Base-by-base conservation (phyloP, 768 basidiomycete genomes). In the Termitomyces sp. region DNA sequence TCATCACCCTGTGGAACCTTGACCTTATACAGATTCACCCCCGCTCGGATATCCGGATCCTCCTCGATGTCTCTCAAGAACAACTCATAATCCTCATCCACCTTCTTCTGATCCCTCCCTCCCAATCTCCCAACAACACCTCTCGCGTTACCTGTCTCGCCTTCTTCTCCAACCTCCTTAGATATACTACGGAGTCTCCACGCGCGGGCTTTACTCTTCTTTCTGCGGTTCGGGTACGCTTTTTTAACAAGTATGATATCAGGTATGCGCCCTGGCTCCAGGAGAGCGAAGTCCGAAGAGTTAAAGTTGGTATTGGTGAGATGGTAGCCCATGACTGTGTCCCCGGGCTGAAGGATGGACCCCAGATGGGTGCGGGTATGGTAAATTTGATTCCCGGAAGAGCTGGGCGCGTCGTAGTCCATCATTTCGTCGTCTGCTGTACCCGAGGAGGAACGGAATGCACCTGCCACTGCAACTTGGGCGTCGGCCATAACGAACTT, bases 331-430 rank as follows among this genome's bases (percentile, higher is more conserved):
- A 98, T 75, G 33, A 83, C 95, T 1, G 94, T 86, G 71, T 98
- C 97, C 27, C 97, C 97, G 0, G 97, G 95, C 68, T 98, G 96
- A 20, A 98, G 80, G 59, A 81, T 79, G 4, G 84, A 90, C 54
- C 97, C 97, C 45, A 99, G 86, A 67, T 99, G 97, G 18, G 97
- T 98, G 37, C 96, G 89, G 15, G 96, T 97, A 74, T 98, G 95
- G 76, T 84, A 93, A 61, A 96, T 97, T 65, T 88, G 89, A 66
- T 86, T 91, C 4, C 50, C 81, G n/a, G 53, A 74, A 12, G 75
- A 69, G 5, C 85, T 84, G 4, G 77, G 72, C 13, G 77, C 77
- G 53, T 88, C 89, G 61, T 80, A 84, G 61, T 86, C 86, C 81
- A 86, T 84, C 72, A 78, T 76, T 47, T 80, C 80, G 22, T 70